A percentile compares a stretch with the other conserved stretches of the same genome.
Conservation (phyloP, 2,329 filamentous ascomycete genomes). For the Aspergillus sp. region DNA sequence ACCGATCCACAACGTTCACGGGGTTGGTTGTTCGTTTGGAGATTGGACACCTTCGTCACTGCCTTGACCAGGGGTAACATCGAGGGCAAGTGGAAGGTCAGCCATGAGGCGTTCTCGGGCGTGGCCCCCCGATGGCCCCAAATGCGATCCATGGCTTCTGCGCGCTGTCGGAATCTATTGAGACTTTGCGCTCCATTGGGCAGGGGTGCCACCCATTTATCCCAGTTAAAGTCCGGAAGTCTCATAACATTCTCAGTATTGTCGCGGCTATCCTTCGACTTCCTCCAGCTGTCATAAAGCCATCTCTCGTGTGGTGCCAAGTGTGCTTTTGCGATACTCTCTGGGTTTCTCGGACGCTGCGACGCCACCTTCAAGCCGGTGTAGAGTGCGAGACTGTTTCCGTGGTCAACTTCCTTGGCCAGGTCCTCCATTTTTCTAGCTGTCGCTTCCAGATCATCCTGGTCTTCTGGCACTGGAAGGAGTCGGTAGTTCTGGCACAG, state of each 20-base stretch:
- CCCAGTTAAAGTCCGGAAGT: constrained; percentile 19
- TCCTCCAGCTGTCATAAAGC: constrained; percentile 9
- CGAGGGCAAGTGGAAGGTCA: constrained; percentile 14
- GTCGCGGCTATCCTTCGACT: background rate
- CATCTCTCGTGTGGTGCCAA: constrained; percentile 14
- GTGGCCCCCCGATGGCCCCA: constrained; percentile 22
- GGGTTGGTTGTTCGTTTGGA: constrained; percentile 13
- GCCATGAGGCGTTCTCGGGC: constrained; percentile 25
- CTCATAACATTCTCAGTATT: background rate
- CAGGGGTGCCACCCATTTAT: constrained; percentile 13
- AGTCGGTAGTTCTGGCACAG: constrained; percentile 9
- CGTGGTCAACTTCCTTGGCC: constrained; percentile 13
- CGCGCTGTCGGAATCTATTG: constrained; percentile 19
- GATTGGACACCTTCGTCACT: constrained; percentile 18
- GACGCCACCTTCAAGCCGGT: constrained; percentile 17
- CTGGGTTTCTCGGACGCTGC: constrained; percentile 3
- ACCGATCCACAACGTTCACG: too few relatives aligned
- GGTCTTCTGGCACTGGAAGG: constrained; percentile 13
- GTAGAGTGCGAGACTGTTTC: constrained; percentile 21
- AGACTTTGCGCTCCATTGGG: constrained; percentile 17
- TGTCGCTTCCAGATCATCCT: constrained; percentile 20
- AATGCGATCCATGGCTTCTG: constrained; percentile 21
- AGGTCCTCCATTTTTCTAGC: constrained; percentile 16
- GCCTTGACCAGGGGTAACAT: constrained; percentile 26
- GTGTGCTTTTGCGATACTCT: constrained; percentile 12